Evolutionary conservation across 257 asterid species (phyloP), one percentile per base, ranked within the genome.

Genomic region (Forsythia viridissima): DNA sequence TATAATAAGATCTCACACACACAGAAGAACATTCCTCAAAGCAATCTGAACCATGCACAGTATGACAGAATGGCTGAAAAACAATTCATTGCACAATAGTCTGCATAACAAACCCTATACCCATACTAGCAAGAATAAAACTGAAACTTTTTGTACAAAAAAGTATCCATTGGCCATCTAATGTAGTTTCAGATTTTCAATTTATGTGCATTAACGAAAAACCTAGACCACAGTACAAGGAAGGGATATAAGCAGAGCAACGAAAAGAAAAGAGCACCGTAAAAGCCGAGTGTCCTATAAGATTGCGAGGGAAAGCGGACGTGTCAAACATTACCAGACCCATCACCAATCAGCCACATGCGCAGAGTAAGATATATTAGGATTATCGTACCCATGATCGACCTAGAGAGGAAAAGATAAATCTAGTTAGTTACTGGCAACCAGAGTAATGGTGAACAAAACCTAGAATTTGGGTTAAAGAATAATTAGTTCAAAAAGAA

Each of bases 351-450:
- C 87, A 80, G 95, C 86, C 91, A 86, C 85, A 90, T 95, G 85
- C 94, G 86, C 81, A 93, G 88, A 38, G 97, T 95, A 91, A 95
- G 90, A 80, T 85, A 93, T 81, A 95, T 95, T 44, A 95, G 90
- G 77, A 95, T 81, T n/a, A 95, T 90, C 0, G 98, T 95, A 71
- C 99, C 99, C 82, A 93, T 38, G 86, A 90, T 89, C 65, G 99
- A 95, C 96, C 99, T 95, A 90, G 70, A 71, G 82, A 75, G 52
- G 52, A 79, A 77, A 57, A 65, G 59, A 63, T 18, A 42, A 42
- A 16, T 69, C 40, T 70, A 21, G 80, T 72, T 70, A 79, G 70
- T 75, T 76, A 44, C 43, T 18, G 37, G 36, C 51, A 67, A 37
- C 11, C 12, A 37, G 59, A 81, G 51, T 34, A 78, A 75, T 0